These are phyloP conservation scores for Tolypocladium tundrense DNA, from an alignment of 2,329 filamentous ascomycete species.

Conservation along the genomic window DNA sequence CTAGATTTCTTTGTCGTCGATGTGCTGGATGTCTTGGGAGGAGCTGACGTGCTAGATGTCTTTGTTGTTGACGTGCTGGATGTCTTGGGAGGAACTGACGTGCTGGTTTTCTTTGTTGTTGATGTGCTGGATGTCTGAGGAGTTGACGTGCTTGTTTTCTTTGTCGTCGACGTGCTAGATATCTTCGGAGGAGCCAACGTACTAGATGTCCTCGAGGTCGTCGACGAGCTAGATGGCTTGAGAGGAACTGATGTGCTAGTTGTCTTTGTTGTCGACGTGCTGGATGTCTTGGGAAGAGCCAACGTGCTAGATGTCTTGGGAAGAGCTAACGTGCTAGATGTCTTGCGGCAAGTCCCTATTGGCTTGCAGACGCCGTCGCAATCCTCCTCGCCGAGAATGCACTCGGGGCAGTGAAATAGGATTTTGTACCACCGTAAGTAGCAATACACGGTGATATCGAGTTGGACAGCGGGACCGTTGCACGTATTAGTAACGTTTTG, in stretches of 20 bases:
- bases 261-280: not conserved
- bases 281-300: no score
- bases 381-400: not conserved
- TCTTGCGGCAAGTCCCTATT: not conserved
- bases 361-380: not conserved
- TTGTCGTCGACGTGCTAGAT: not conserved
- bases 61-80: no score
- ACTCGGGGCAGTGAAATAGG: not conserved
- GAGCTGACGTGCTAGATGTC: no score
- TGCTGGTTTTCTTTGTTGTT: not conserved
- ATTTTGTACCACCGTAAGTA: no score
- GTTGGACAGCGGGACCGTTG: not conserved
- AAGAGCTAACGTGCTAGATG: not conserved
- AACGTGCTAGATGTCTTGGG: not conserved
- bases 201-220: no score
- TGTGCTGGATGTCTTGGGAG: no score
- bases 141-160: not conserved
- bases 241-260: no score
- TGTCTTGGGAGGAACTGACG: no score
- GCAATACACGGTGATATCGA: no score
- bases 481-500: not conserved
- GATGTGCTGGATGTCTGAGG: no score
- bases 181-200: not conserved
- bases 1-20: no score
- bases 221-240: no score